phyloP scores from a whole-genome alignment of 2,329 filamentous ascomycete species.

The Harringtonia lauricola region DNA sequence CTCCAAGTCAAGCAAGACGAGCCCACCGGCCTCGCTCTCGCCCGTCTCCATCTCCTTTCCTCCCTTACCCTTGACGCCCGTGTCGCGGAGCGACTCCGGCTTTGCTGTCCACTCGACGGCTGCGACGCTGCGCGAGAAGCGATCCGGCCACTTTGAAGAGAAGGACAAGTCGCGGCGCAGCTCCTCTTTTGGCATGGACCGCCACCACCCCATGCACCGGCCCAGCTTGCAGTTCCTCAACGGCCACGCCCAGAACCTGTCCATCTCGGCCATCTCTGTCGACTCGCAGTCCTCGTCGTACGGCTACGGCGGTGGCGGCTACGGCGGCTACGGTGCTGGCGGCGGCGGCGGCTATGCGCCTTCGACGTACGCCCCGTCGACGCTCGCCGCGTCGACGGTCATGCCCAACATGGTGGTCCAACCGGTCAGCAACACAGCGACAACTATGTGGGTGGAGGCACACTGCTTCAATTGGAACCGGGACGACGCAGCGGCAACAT shows the following conservation, averaged over 20 bases:
- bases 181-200: slow-evolving; percentile 81
- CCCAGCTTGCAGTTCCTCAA: slow-evolving; percentile 66
- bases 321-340: background rate
- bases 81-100: slow-evolving; percentile 86
- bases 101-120: slow-evolving; percentile 78
- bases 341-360: slow-evolving; percentile 55
- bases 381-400: slow-evolving; percentile 71
- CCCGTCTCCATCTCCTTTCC: slow-evolving; percentile 72
- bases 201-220: slow-evolving; percentile 53
- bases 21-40: slow-evolving; percentile 56
- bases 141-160: slow-evolving; percentile 84
- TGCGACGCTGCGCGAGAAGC: slow-evolving; percentile 84
- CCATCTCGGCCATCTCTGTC: slow-evolving; percentile 47
- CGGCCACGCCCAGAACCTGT: slow-evolving; percentile 40
- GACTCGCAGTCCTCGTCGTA: slow-evolving; percentile 55
- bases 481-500: slow-evolving; percentile 49
- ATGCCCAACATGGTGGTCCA: slow-evolving; percentile 79
- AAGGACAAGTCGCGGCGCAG: slow-evolving; percentile 65
- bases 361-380: slow-evolving; percentile 78
- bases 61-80: slow-evolving; percentile 61
- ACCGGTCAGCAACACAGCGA: slow-evolving; percentile 67
- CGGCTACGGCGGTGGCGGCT: slow-evolving; percentile 27
- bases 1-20: slow-evolving; percentile 51
- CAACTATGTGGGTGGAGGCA: slow-evolving; percentile 73
- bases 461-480: slow-evolving; percentile 63